Percentiles rank a stretch among this genome's conserved stretches.
These are phyloP conservation scores for Aquanectria penicillioides DNA, from an alignment of 2,329 filamentous ascomycete species.

Conservation along the genomic window DNA sequence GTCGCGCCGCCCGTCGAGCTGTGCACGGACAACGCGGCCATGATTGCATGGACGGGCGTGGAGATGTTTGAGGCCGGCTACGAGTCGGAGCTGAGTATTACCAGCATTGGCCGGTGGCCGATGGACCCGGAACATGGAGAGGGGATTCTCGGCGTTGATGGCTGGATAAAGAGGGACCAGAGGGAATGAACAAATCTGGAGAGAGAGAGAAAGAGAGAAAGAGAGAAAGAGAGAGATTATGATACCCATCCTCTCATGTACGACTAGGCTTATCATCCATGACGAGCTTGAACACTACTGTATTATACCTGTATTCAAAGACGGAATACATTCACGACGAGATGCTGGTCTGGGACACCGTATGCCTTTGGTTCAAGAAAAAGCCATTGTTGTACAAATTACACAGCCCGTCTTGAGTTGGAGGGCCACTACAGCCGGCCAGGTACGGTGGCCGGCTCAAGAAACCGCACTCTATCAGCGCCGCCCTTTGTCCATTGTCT, in stretches of 20 bases:
- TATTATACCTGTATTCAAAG: constrained; percentile 16
- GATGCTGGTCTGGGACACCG: constrained; percentile 9
- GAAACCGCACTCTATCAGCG: constrained; percentile 33
- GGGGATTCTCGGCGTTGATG: constrained; percentile 71
- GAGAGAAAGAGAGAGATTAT: too few relatives aligned
- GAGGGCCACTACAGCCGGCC: constrained; percentile 5
- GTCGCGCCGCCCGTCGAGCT: constrained; percentile 79
- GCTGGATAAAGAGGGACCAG: constrained; percentile 52
- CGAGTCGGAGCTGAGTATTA: constrained; percentile 67
- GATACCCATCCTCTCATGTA: too few relatives aligned
- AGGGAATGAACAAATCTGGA: background rate
- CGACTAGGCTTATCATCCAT: too few relatives aligned
- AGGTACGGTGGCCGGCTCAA: constrained; percentile 20
- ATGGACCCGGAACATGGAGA: constrained; percentile 69
- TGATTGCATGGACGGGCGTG: constrained; percentile 94
- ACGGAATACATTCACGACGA: constrained; percentile 5
- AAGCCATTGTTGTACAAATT: constrained; percentile 44
- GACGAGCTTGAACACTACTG: constrained; percentile 19
- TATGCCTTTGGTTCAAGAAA: constrained; percentile 34
- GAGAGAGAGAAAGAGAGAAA: background rate
- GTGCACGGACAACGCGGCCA: constrained; percentile 96
- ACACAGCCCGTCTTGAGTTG: constrained; percentile 33
- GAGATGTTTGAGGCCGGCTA: constrained; percentile 91
- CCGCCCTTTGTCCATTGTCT: constrained; percentile 18
- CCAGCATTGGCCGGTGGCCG: constrained; percentile 76